Conservation (phyloP, 2,329 filamentous ascomycete species). For the Diaporthe aspalathi region DNA sequence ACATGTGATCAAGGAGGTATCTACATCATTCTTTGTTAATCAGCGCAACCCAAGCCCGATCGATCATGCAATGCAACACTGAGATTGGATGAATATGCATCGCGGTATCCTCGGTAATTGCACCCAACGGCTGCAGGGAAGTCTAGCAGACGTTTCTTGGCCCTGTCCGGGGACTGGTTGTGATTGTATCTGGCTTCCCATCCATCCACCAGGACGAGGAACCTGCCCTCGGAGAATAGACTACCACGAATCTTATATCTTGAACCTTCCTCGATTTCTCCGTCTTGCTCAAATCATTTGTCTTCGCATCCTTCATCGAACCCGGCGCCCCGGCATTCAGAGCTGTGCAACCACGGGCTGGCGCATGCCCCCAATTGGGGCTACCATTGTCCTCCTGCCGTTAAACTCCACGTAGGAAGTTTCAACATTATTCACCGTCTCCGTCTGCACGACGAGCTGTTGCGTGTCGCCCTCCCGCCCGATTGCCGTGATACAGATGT, state of each 20-base stretch:
- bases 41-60: neutral
- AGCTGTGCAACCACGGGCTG: neutral
- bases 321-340: neutral
- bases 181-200: neutral
- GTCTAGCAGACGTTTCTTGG: neutral
- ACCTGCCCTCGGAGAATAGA: slow-evolving; percentile 1
- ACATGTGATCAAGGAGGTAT: neutral
- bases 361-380: neutral
- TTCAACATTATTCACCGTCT: neutral
- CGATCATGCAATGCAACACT: neutral
- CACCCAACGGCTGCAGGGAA: neutral
- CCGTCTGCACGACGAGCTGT: neutral
- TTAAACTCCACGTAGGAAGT: neutral
- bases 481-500: too few species aligned
- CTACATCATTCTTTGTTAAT: neutral
- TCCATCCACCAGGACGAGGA: neutral
- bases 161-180: neutral
- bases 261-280: neutral
- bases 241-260: neutral
- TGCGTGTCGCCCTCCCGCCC: too few species aligned
- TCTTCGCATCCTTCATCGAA: neutral
- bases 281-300: neutral
- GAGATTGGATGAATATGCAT: neutral
- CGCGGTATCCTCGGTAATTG: neutral
- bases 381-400: slow-evolving; percentile 3